Evolutionary conservation across 805 yeast species (phyloP), one percentile per base, ranked within the genome.

Genomic region (Wickerhamiella sorbophila): DNA sequence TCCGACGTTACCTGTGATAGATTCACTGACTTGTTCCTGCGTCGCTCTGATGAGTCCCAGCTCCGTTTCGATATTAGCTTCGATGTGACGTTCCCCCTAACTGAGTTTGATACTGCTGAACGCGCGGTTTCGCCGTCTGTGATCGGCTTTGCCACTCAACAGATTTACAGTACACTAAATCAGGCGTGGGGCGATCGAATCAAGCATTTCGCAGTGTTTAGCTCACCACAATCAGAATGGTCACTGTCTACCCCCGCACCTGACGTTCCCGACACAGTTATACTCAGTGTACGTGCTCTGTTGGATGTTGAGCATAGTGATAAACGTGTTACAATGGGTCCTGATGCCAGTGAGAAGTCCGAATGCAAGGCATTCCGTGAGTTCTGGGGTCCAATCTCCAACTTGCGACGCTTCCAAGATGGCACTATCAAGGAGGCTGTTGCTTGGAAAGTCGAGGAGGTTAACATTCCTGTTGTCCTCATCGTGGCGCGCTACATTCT

Each of bases 341-440:
- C 77, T 48, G 66, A 66, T 12, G 72, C 72, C 32, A 80, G 74
- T 20, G 75, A 69, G 14, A 74, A 63, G 21, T 73, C 77, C n/a
- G 64, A 71, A 5, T 20, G 19, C 21, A 45, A 41, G 3, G 67
- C 70, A 42, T 91, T 91, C 64, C 74, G 81, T 50, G 63, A 73
- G 4, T 87, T 91, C 56, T 91, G 99, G 99, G 96, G 96, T 9
- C 55, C 71, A 8, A 79, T 74, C 49, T 76, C 94, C 0, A 83
- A 91, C 12, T 67, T 91, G 43, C 75, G 99, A 66, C 75, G 91
- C 57, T 91, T 88, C 65, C 86, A 83, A 55, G 95, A 91, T 61
- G 96, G 96, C 31, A 68, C 79, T 3, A 86, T 91, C 45, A 78
- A 75, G 47, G 93, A 91, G 61, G 82, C 94, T 58, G 93, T 91